phyloP scores from a whole-genome alignment of 768 basidiomycete genomes.

The Pilatotrama ljubarskyi region DNA sequence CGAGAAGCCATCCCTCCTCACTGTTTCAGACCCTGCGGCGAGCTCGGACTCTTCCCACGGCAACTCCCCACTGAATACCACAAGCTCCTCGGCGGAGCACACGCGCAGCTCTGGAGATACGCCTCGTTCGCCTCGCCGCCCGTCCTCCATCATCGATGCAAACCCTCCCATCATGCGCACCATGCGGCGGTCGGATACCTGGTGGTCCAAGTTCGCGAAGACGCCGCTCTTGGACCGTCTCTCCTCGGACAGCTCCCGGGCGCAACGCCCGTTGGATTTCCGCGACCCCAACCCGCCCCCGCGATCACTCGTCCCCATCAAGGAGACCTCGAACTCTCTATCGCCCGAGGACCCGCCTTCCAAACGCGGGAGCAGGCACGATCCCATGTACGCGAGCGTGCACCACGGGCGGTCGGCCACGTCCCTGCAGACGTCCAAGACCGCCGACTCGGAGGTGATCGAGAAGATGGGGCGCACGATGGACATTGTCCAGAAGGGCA shows the following conservation, averaged over 20 bases:
- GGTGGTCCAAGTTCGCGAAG: conserved; percentile 77
- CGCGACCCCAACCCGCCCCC: conserved; percentile 83
- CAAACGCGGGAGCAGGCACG: conserved; percentile 18
- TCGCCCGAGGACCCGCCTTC: conserved; percentile 19
- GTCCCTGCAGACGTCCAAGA: conserved; percentile 56
- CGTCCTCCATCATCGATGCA: conserved; percentile 47
- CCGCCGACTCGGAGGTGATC: conserved; percentile 68
- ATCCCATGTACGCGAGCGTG: conserved; percentile 26
- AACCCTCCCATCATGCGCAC: conserved; percentile 43
- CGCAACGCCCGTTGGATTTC: conserved; percentile 46
- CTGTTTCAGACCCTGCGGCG: conserved; percentile 21
- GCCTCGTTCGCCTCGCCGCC: conserved; percentile 30
- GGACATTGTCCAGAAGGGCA: conserved; percentile 62
- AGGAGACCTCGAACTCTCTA: conserved; percentile 47
- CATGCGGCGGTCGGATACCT: conserved; percentile 67
- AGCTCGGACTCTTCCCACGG: conserved; percentile 25
- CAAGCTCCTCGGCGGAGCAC: conserved; percentile 31
- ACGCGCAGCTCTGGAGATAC: conserved; percentile 28
- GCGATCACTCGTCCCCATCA: conserved; percentile 55
- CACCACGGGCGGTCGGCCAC: conserved; percentile 38
- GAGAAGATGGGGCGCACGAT: conserved; percentile 66
- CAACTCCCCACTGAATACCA: conserved; percentile 22
- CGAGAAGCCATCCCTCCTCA: conserved; percentile 25
- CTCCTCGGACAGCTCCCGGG: conserved; percentile 36
- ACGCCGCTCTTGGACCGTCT: conserved; percentile 62